Base-by-base conservation (phyloP, 768 basidiomycete genomes). In the Pleurotus citrinopileatus region DNA sequence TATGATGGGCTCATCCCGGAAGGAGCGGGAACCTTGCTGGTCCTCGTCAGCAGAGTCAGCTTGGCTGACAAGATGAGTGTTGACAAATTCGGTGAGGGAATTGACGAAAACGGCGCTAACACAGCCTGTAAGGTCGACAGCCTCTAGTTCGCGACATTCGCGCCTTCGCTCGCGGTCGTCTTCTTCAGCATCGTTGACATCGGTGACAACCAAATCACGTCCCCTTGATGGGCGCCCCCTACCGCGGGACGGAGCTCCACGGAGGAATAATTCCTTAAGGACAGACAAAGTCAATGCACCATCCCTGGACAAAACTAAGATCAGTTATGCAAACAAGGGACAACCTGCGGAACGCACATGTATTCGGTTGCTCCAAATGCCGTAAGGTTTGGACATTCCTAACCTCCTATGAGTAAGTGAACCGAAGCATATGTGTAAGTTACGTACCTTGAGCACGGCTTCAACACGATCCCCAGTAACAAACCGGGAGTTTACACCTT, bases 291-390 rank as follows among this genome's bases (percentile, higher is more conserved):
- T 91, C 37, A 99, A 76, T 0, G 96, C 87, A 3, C 91, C 87
- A 60, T 99, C 96, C 48, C 48, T 51, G 26, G 43, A 17, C 17
- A 8, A 2, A 51, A 23, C 19, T n/a, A n/a, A n/a, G 6, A 25
- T 51, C 22, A 51, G 48, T 19, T 12, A 2, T 6, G 10, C 3
- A 42, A 9, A 26, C 6, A 44, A 12, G 10, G 10, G 12, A 22
- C 8, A 44, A 44, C 17, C 5, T 44, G 25, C 17, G 17, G 29
- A 25, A 38, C 48, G 5, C 15, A 51, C 91, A 99, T 98, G 66
- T 98, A 99, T 67, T 99, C 96, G 2, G 96, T 98, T 4, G 93
- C 94, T n/a, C 95, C 95, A 59, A 99, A 93, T 7, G 85, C 79
- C 15, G 76, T 76, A 9, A 98, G 73, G 59, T 94, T 94, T 0